Evolutionary conservation across 768 basidiomycete species (phyloP).

Genomic region (Tylopilus sp.): DNA sequence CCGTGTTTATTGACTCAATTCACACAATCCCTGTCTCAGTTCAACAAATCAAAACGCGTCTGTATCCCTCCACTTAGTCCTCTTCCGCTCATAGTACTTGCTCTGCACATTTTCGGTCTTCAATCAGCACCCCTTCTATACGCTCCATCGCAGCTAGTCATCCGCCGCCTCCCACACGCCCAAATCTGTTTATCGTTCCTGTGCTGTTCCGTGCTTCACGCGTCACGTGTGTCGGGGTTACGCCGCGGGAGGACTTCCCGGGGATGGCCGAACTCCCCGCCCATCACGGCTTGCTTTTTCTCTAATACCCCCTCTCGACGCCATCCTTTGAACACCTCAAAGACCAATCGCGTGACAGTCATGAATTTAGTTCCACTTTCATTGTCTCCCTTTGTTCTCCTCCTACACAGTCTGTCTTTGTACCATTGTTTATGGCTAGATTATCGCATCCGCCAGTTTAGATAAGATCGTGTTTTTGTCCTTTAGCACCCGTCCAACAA

Average conservation of each 20-base stretch:
- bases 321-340: neutral
- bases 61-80: neutral
- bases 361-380: neutral
- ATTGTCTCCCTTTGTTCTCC: neutral
- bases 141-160: conserved; percentile 10
- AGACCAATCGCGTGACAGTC: neutral
- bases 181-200: neutral
- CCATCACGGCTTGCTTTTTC: conserved; percentile 3
- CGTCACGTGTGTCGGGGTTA: neutral
- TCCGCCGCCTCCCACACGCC: conserved; percentile 7
- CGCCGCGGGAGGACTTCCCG: neutral
- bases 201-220: conserved; percentile 13
- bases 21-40: conserved; percentile 14
- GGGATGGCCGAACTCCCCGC: neutral
- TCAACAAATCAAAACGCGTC: neutral
- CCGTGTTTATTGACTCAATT: conserved; percentile 6
- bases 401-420: neutral
- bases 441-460: conserved; percentile 6
- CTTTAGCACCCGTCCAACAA: conserved; percentile 13
- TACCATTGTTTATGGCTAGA: neutral
- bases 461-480: conserved; percentile 22
- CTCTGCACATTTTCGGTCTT: neutral
- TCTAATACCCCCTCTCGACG: neutral
- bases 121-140: neutral
- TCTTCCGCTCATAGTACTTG: neutral